Conservation (phyloP, 1,284 basidiomycete genomes). For the Cutaneotrichosporon cavernicola region DNA sequence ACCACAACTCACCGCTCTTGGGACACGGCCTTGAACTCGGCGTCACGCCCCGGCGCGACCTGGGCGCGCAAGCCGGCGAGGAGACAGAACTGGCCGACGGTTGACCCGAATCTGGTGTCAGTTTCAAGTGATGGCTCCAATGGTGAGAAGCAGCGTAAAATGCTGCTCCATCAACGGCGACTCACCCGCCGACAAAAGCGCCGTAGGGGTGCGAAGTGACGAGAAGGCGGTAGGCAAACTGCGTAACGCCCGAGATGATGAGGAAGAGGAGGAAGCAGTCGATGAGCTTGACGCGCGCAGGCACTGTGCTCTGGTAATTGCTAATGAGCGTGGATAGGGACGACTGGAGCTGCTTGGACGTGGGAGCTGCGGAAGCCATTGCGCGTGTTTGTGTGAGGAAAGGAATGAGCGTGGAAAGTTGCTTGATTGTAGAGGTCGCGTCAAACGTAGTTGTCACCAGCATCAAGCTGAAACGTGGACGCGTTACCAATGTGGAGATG, state of each 20-base stretch:
- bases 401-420: not conserved
- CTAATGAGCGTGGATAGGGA: slow-evolving; percentile 66
- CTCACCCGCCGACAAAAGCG: slow-evolving; percentile 91
- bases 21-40: slow-evolving; percentile 84
- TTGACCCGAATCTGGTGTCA: slow-evolving; percentile 74
- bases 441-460: not conserved
- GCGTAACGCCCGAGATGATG: slow-evolving; percentile 82
- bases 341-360: slow-evolving; percentile 31
- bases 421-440: not conserved
- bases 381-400: not conserved
- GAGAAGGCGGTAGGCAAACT: slow-evolving; percentile 88
- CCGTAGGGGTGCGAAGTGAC: slow-evolving; percentile 96
- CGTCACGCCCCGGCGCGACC: slow-evolving; percentile 67
- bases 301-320: slow-evolving; percentile 74
- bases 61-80: slow-evolving; percentile 88
- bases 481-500: not conserved
- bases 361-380: slow-evolving; percentile 5
- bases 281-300: slow-evolving; percentile 84
- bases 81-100: slow-evolving; percentile 94
- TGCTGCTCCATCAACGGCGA: slow-evolving; percentile 16
- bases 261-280: slow-evolving; percentile 91
- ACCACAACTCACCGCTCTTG: slow-evolving; percentile 73
- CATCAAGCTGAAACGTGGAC: not conserved
- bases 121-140: not conserved
- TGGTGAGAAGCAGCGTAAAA: not conserved